Percentiles rank a stretch among this genome's conserved stretches.
These are phyloP conservation scores for Ustilago lituana DNA, from an alignment of 1,284 basidiomycete species.

Conservation along the genomic window DNA sequence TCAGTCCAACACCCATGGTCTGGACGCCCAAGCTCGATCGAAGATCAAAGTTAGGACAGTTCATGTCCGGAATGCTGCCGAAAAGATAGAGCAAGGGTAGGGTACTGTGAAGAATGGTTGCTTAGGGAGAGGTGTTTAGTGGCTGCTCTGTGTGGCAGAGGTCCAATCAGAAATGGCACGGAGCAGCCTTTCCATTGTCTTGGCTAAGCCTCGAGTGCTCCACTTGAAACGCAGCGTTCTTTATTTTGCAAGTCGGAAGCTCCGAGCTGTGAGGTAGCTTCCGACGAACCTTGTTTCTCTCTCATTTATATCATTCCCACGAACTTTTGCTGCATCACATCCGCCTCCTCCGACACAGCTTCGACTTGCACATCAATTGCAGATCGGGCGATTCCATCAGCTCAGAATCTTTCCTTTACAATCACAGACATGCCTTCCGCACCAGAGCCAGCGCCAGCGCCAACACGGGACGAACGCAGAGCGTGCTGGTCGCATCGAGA, in stretches of 20 bases:
- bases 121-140: too few species aligned
- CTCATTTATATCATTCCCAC: not conserved
- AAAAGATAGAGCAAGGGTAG: not conserved
- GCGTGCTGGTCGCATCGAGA: slow-evolving; percentile 64
- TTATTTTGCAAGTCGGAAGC: not conserved
- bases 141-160: too few species aligned
- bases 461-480: slow-evolving; percentile 58
- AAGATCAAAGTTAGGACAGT: too few species aligned
- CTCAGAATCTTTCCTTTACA: not conserved
- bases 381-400: too few species aligned
- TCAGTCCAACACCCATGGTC: too few species aligned
- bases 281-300: not conserved
- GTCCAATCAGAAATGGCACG: too few species aligned
- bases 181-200: not conserved
- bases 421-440: slow-evolving; percentile 16
- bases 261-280: not conserved
- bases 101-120: too few species aligned
- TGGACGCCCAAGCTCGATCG: too few species aligned
- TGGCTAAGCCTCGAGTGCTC: slow-evolving; percentile 27
- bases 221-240: not conserved
- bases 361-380: too few species aligned
- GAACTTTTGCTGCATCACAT: slow-evolving; percentile 5
- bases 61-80: not conserved
- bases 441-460: slow-evolving; percentile 44
- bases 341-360: not conserved